A percentile compares a stretch with the other conserved stretches of the same genome.
Conservation (phyloP, 768 basidiomycete genomes). For the Termitomyces sp. region DNA sequence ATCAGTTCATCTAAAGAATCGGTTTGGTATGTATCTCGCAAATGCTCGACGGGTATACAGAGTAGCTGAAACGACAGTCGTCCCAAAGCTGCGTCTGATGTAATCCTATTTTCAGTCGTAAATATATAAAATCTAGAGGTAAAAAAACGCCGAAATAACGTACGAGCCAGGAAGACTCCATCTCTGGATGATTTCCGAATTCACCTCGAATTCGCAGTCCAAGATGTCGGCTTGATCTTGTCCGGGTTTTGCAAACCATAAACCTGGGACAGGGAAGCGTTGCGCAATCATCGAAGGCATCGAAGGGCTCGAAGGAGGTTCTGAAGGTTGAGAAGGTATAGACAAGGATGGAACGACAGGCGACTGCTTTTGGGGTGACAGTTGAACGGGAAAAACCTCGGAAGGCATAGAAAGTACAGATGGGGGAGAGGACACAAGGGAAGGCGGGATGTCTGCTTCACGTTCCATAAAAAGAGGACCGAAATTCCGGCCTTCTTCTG, state of each 20-base stretch:
- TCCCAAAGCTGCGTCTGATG: not conserved
- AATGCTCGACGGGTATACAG: constrained; percentile 23
- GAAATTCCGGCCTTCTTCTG: not conserved
- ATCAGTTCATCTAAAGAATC: constrained; percentile 5
- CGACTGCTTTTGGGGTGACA: not conserved
- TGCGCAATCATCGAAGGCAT: constrained; percentile 1
- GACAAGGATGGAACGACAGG: not conserved
- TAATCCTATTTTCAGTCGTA: not conserved
- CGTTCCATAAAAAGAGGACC: not conserved
- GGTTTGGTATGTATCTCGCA: constrained; percentile 15
- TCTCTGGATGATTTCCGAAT: constrained; percentile 24
- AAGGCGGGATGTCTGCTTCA: not conserved
- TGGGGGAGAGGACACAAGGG: not conserved
- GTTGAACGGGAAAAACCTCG: not conserved
- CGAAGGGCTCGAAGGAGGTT: not conserved
- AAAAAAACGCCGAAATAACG: constrained; percentile 1
- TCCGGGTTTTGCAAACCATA: constrained; percentile 33
- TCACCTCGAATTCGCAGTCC: constrained; percentile 31
- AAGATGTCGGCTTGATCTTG: constrained; percentile 24
- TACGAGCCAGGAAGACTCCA: constrained; percentile 24
- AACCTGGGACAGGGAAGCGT: constrained; percentile 31
- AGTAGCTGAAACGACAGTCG: constrained; percentile 27
- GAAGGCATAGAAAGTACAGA: not conserved
- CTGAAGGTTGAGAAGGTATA: not conserved
- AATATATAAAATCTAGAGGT: not conserved